Percentiles rank a stretch among this genome's conserved stretches.
Evolutionary conservation across 208 protist genomes (phyloP).

Genomic region (Leishmania lainsoni): DNA sequence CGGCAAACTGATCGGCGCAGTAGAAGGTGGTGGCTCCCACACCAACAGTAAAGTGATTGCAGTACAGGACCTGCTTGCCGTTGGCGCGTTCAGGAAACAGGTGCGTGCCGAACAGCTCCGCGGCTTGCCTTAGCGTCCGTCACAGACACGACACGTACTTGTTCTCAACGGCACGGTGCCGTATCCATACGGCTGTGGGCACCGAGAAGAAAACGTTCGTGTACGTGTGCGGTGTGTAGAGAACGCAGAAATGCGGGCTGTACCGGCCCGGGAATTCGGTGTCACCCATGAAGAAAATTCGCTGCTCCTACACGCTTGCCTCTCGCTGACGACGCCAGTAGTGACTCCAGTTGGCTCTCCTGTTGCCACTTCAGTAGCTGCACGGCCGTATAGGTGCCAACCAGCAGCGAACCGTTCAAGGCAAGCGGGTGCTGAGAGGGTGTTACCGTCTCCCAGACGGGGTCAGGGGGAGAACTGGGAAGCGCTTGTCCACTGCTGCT

Average conservation of each 20-base stretch:
- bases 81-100: slow-evolving; percentile 42
- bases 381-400: slow-evolving; percentile 19
- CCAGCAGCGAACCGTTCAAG: slow-evolving; percentile 37
- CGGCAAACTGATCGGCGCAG: slow-evolving; percentile 85
- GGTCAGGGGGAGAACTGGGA: slow-evolving; percentile 13
- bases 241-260: slow-evolving; percentile 68
- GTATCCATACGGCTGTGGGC: slow-evolving; percentile 47
- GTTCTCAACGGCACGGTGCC: slow-evolving; percentile 58
- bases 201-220: slow-evolving; percentile 50
- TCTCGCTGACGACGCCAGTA: slow-evolving; percentile 48
- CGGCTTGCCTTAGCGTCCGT: slow-evolving; percentile 59
- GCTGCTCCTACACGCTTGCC: not conserved
- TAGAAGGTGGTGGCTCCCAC: slow-evolving; percentile 46
- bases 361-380: slow-evolving; percentile 23
- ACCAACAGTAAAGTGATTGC: slow-evolving; percentile 45
- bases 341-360: slow-evolving; percentile 34
- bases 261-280: slow-evolving; percentile 48
- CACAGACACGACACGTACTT: slow-evolving; percentile 82
- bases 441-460: slow-evolving; percentile 16
- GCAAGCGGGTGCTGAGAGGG: slow-evolving; percentile 38
- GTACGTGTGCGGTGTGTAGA: slow-evolving; percentile 61
- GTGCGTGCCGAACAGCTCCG: slow-evolving; percentile 38
- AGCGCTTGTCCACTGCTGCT: not conserved
- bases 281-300: slow-evolving; percentile 41
- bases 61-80: slow-evolving; percentile 55